phyloP scores from a whole-genome alignment of 129 eudicot genomes.

The Escallonia rubra region DNA sequence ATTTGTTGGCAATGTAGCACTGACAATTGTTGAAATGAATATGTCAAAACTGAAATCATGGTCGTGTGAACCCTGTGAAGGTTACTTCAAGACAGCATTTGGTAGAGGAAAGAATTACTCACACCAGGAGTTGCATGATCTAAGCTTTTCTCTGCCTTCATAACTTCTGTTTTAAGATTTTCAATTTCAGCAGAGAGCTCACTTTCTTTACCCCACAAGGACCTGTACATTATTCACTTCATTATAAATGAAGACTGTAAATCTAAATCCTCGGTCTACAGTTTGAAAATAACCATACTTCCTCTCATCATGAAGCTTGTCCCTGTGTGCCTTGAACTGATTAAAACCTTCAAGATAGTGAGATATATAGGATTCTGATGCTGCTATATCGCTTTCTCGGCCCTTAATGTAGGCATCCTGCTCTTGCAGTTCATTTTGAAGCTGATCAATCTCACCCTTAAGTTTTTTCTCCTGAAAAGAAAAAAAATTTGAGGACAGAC shows the following conservation, averaged over 20 bases:
- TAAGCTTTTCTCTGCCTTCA: slow-evolving; percentile 87
- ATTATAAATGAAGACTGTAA: slow-evolving; percentile 18
- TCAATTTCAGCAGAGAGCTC: slow-evolving; percentile 85
- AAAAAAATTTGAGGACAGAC: slow-evolving; percentile 2
- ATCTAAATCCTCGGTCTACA: neutral
- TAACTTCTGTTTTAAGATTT: slow-evolving; percentile 68
- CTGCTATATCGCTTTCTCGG: slow-evolving; percentile 42
- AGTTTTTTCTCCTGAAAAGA: slow-evolving; percentile 61
- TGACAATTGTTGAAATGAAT: neutral
- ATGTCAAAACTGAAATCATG: neutral
- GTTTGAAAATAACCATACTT: slow-evolving; percentile 45
- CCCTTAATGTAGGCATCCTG: slow-evolving; percentile 51
- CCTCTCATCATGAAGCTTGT: slow-evolving; percentile 78
- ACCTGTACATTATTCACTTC: slow-evolving; percentile 31
- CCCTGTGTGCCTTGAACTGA: slow-evolving; percentile 59
- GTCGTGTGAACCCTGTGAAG: neutral
- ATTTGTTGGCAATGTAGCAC: neutral
- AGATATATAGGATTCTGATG: slow-evolving; percentile 47
- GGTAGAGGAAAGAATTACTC: slow-evolving; percentile 24
- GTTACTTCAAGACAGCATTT: neutral
- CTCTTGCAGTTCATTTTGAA: slow-evolving; percentile 55
- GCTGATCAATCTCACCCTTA: slow-evolving; percentile 66
- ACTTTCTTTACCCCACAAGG: slow-evolving; percentile 79
- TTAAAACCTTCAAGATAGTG: slow-evolving; percentile 53
- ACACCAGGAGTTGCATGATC: slow-evolving; percentile 99